Percentiles rank a stretch among this genome's conserved stretches.
phyloP scores from a whole-genome alignment of 2,329 filamentous ascomycete species.

The Fusarium cyanostomum region DNA sequence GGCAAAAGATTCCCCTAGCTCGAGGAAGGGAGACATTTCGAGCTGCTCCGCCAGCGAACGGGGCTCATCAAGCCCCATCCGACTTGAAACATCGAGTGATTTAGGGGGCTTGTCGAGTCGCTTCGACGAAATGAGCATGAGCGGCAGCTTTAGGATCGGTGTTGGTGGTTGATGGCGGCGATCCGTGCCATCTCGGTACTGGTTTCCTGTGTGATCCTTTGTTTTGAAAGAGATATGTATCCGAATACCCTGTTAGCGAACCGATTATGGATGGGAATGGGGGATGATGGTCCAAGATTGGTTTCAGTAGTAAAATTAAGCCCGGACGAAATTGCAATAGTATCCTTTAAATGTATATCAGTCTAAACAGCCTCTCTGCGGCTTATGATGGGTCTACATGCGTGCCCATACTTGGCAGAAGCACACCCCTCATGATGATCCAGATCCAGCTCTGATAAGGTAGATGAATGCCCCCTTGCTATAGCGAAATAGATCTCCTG shows the following conservation, averaged over 20 bases:
- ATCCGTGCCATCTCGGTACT: background rate
- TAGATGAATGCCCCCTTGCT: no score
- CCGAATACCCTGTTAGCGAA: conserved; percentile 29
- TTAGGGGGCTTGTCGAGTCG: conserved; percentile 42
- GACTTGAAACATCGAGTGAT: conserved; percentile 43
- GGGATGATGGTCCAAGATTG: background rate
- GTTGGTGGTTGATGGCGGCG: conserved; percentile 39
- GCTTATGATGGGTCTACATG: no score
- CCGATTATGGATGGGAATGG: background rate
- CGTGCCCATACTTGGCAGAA: no score
- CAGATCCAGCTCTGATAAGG: no score
- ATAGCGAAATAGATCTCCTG: no score
- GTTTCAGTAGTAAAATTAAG: background rate
- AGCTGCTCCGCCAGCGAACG: conserved; percentile 30
- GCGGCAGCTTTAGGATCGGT: conserved; percentile 44
- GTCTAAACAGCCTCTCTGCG: no score
- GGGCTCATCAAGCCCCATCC: conserved; percentile 42
- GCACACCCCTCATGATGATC: no score
- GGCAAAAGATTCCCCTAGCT: conserved; percentile 4
- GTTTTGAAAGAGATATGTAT: background rate
- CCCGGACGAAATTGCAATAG: background rate
- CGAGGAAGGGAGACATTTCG: conserved; percentile 18
- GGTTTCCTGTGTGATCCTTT: background rate
- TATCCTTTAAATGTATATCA: background rate
- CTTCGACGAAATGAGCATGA: conserved; percentile 48